Evolutionary conservation across 768 basidiomycete genomes (phyloP), one percentile per base, ranked within the genome.

Genomic region (Lactarius tabidus): DNA sequence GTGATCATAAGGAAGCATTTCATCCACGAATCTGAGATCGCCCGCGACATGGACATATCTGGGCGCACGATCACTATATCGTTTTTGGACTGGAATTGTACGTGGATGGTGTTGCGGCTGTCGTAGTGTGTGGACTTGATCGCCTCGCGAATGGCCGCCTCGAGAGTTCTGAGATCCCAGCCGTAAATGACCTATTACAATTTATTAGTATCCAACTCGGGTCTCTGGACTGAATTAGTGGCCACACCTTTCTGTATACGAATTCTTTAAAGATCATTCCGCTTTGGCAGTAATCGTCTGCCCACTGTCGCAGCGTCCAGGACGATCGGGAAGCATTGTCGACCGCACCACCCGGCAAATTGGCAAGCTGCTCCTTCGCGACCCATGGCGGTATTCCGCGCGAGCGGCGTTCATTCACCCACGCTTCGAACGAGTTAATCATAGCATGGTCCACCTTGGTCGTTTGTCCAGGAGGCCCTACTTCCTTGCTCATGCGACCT

Each of bases 241-340:
- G 48, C 65, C 73, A 18, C 64, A 87, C 87, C 78, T 91, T 91
- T 28, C 81, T 77, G 67, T 91, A 89, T 7, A 82, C 79, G 71
- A 94, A 91, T 75, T 93, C 91, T 73, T 93, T 93, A 67, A 93
- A 77, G 18, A 80, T 74, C 70, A 88, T 92, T 9, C 74, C 78
- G 70, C 87, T 89, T 29, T 82, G 79, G 64, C 90, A 92, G 70
- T 91, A 93, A 62, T 89, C 86, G 69, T 93, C 90, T 9, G 90
- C 90, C 92, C 92, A 94, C 64, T 88, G 67, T 8, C 69, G 69
- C 35, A 68, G 35, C 6, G 69, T 67, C 60, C 36, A 75, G 68
- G 65, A 69, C 6, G 70, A 72, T 39, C 67, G 66, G 36, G 70
- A 68, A 9, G 70, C 70, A 18, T 61, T 54, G 3, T 57, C 62